Percentiles rank a stretch among this genome's conserved stretches.
These are phyloP conservation scores for Saccharomycopsis hybrid DNA, from an alignment of 1,139 yeast genomes.

Conservation along the genomic window DNA sequence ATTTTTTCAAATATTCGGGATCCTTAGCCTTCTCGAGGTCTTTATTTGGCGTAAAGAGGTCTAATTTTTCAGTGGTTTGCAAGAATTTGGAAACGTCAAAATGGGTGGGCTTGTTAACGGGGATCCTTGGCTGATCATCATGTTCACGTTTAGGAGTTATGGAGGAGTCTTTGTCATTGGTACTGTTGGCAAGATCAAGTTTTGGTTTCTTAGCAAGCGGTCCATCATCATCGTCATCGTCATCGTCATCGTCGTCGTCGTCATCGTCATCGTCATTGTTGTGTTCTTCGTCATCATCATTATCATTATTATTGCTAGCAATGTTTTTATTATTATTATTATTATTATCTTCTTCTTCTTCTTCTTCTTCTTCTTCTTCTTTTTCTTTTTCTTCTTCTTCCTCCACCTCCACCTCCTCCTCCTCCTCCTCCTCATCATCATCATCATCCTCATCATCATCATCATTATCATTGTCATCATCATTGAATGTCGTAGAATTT, in stretches of 20 bases:
- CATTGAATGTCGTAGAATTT: too few relatives aligned
- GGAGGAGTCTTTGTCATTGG: neutral
- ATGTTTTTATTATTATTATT: too few relatives aligned
- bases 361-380: neutral
- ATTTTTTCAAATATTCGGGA: conserved; percentile 58
- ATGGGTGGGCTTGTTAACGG: conserved; percentile 22
- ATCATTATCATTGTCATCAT: too few relatives aligned
- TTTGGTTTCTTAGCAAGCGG: conserved; percentile 1
- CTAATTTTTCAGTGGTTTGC: conserved; percentile 64
- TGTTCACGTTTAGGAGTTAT: neutral
- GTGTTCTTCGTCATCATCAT: neutral
- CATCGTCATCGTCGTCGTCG: conserved; percentile 4
- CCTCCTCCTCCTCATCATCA: too few relatives aligned
- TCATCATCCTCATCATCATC: too few relatives aligned
- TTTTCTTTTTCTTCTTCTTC: neutral
- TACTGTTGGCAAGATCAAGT: conserved; percentile 19
- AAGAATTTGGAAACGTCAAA: conserved; percentile 68
- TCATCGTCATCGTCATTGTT: neutral
- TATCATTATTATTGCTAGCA: neutral
- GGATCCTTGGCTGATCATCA: conserved; percentile 15
- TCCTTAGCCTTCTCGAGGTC: conserved; percentile 54
- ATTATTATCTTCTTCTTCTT: neutral
- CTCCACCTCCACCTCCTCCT: neutral
- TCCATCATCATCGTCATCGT: neutral
- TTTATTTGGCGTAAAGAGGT: conserved; percentile 56